Conservation (phyloP, 2,329 filamentous ascomycete genomes). For the Fusarium mexicanum region DNA sequence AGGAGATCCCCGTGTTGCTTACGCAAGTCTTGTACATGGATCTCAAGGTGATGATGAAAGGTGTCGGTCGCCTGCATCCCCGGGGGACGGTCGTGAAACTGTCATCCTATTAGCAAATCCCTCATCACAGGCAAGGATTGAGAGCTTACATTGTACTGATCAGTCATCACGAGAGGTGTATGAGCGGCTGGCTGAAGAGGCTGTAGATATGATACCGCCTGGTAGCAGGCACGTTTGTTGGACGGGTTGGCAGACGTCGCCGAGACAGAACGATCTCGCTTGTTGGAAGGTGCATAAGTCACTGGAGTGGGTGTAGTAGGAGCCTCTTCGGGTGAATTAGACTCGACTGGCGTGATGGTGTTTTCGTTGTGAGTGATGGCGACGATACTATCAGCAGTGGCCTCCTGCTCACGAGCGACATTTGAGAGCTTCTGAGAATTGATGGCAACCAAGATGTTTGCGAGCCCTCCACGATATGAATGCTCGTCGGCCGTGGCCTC, state of each 20-base stretch:
- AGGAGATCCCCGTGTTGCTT: background rate
- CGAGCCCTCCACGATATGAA: background rate
- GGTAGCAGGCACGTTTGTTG: background rate
- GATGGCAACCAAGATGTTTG: background rate
- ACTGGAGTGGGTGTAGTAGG: background rate
- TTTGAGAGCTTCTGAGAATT: background rate
- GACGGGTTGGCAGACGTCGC: background rate
- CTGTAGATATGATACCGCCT: background rate
- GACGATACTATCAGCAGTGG: background rate
- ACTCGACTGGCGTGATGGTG: too few relatives aligned
- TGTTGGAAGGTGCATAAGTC: background rate
- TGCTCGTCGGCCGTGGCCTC: background rate
- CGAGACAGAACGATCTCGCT: background rate
- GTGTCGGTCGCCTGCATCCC: background rate
- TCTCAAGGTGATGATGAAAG: background rate
- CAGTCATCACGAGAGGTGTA: background rate
- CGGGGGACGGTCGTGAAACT: background rate
- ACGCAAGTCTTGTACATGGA: background rate
- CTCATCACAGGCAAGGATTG: fast-evolving
- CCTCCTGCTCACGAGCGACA: background rate
- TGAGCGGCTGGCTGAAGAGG: background rate
- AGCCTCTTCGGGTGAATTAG: background rate
- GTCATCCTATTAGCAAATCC: background rate
- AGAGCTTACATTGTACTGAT: background rate
- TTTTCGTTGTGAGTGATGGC: background rate